These are phyloP conservation scores for Hippophae tibetana DNA, from an alignment of 306 rosid species.

Conservation along the genomic window DNA sequence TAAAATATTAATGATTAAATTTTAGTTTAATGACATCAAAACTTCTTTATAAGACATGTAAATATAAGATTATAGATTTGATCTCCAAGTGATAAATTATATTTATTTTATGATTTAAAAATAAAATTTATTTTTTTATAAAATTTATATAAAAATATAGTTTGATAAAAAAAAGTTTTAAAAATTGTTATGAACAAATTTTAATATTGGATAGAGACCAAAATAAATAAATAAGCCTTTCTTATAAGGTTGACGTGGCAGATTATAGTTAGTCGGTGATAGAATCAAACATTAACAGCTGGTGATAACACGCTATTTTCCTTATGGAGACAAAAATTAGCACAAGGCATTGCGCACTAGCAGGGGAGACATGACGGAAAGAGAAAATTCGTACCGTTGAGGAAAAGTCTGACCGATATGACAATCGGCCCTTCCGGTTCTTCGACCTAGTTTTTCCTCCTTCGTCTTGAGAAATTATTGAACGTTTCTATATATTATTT, in stretches of 20 bases:
- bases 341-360: not conserved
- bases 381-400: conserved; percentile 5
- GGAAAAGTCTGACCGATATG: conserved; percentile 6
- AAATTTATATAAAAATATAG: no score
- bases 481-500: conserved; percentile 2
- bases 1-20: no score
- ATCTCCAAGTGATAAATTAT: no score
- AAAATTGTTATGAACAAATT: no score
- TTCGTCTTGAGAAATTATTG: conserved; percentile 1
- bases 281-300: not conserved
- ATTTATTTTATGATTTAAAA: no score
- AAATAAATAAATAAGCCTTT: no score
- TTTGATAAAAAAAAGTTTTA: no score
- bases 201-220: no score
- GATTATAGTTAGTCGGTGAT: not conserved
- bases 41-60: no score
- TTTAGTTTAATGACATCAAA: no score
- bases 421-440: not conserved
- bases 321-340: not conserved
- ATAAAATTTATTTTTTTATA: no score
- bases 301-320: not conserved
- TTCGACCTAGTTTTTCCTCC: not conserved
- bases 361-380: not conserved
- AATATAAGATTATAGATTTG: no score
- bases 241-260: not conserved